Evolutionary conservation across 2,329 filamentous ascomycete genomes (phyloP).

Genomic region (Leptosphaerulina australis): DNA sequence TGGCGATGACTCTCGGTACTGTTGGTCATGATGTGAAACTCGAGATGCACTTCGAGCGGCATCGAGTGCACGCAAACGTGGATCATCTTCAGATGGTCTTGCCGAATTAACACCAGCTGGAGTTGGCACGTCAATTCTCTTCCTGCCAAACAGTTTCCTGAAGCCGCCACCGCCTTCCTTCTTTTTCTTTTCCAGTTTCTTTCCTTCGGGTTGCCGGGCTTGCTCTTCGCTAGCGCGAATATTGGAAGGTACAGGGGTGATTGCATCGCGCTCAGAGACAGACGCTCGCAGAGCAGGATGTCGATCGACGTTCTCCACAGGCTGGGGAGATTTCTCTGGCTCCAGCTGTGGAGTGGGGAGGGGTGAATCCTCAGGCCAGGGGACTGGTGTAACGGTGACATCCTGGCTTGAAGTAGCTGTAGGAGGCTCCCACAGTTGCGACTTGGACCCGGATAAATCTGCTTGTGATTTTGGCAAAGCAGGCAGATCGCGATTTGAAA

Average conservation of each 20-base stretch:
- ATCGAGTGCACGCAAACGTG: slow-evolving; percentile 28
- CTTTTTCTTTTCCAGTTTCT: slow-evolving; percentile 50
- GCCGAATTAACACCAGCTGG: slow-evolving; percentile 20
- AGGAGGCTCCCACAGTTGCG: slow-evolving; percentile 13
- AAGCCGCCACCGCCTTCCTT: slow-evolving; percentile 45
- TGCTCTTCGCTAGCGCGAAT: slow-evolving; percentile 32
- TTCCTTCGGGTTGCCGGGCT: slow-evolving; percentile 26
- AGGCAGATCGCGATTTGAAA: slow-evolving; percentile 51
- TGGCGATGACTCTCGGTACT: slow-evolving; percentile 36
- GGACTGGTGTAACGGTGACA: slow-evolving; percentile 44
- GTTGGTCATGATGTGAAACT: slow-evolving; percentile 30
- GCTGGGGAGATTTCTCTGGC: slow-evolving; percentile 35
- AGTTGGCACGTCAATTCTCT: slow-evolving; percentile 39
- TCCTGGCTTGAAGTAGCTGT: slow-evolving; percentile 25
- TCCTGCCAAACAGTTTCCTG: slow-evolving; percentile 50
- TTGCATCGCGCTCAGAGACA: slow-evolving; percentile 38
- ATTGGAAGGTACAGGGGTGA: slow-evolving; percentile 20
- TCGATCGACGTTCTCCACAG: slow-evolving; percentile 35
- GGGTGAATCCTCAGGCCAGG: slow-evolving; percentile 36
- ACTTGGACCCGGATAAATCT: slow-evolving; percentile 24
- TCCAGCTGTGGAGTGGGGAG: slow-evolving; percentile 36
- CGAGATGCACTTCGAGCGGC: slow-evolving; percentile 35
- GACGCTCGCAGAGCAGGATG: slow-evolving; percentile 53
- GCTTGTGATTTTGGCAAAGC: slow-evolving; percentile 47
- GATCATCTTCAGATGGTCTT: slow-evolving; percentile 25